Base-by-base conservation (phyloP, 768 basidiomycete genomes). In the Cantharellus anzutake region DNA sequence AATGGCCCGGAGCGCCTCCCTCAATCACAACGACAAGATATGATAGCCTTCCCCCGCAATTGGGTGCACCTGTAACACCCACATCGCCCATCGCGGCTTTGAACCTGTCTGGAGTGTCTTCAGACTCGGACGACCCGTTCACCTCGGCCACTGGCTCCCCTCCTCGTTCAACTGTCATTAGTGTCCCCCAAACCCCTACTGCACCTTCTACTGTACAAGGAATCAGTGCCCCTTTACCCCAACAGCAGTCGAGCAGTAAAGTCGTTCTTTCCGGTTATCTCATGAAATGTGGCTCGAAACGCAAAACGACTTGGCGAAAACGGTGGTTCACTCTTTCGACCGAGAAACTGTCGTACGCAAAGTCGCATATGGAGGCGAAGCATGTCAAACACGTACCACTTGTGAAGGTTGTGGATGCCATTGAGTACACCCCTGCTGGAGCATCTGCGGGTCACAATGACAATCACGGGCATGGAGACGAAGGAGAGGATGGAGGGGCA, bases 321-420 rank as follows among this genome's bases (percentile, higher is more conserved):
- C 74, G 96, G 38, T 98, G 93, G 94, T 98, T 99, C 66, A 82
- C 88, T 42, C 74, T 99, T 16, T 90, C 83, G 42, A 82, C 82
- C 42, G 88, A 91, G 66, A 86, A 82, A 67, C 72, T 99, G 58
- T 73, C 89, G 41, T 99, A 99, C 73, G 83, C 82, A 5, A 81
- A 82, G 56, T 92, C 85, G 68, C 96, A 99, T 73, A 98, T 98
- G 92, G 94, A 97, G 70, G 82, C 85, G 42, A 90, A 84, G 73
- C 79, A 85, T 3, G 88, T 93, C 65, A 81, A 91, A 41, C 79
- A 83, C 62, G 91, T 99, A 67, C 79, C 86, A 0, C 81, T 97
- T 48, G 73, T 80, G 7, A 80, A 86, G 57, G 86, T 99, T 61
- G 73, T 98, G 51, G 94, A 98, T 68, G 92, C 94, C 0, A 74